phyloP scores from a whole-genome alignment of 1,284 basidiomycete genomes.

The Tilletia walkeri region DNA sequence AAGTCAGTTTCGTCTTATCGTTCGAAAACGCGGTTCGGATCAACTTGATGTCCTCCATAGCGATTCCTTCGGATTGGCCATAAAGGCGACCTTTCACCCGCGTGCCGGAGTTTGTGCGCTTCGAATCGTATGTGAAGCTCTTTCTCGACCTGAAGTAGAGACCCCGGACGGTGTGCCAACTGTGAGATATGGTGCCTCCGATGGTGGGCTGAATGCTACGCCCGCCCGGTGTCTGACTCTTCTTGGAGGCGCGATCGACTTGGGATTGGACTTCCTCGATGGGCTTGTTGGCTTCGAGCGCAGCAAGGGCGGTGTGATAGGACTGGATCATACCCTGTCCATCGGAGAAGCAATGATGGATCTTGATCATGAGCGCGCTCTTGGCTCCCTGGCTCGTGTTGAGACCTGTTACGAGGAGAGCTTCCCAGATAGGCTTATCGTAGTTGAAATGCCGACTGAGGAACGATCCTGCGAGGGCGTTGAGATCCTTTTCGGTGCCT shows the following conservation, averaged over 20 bases:
- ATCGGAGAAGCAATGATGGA: conserved; percentile 54
- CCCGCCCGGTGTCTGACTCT: conserved; percentile 24
- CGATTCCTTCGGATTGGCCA: conserved; percentile 50
- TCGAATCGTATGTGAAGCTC: conserved; percentile 38
- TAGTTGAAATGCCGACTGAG: conserved; percentile 51
- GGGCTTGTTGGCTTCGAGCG: conserved; percentile 38
- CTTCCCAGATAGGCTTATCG: conserved; percentile 54
- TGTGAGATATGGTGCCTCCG: conserved; percentile 45
- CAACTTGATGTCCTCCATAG: conserved; percentile 51
- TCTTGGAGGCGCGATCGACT: conserved; percentile 40
- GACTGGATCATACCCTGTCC: conserved; percentile 55
- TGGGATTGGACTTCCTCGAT: conserved; percentile 48
- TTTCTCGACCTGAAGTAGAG: conserved; percentile 50
- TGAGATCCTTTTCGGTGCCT: conserved; percentile 42
- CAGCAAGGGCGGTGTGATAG: conserved; percentile 51
- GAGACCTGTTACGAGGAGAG: conserved; percentile 51
- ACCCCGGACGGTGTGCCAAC: conserved; percentile 42
- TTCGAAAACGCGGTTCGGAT: conserved; percentile 50
- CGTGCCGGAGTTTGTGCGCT: not conserved
- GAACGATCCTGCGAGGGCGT: conserved; percentile 48
- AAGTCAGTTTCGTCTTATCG: conserved; percentile 41
- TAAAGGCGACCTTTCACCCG: conserved; percentile 42
- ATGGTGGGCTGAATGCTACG: conserved; percentile 42
- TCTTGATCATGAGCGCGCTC: conserved; percentile 55
- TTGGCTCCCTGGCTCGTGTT: conserved; percentile 46